Base-by-base conservation (phyloP, 2,329 filamentous ascomycete species). In the Fusarium dlaminii region DNA sequence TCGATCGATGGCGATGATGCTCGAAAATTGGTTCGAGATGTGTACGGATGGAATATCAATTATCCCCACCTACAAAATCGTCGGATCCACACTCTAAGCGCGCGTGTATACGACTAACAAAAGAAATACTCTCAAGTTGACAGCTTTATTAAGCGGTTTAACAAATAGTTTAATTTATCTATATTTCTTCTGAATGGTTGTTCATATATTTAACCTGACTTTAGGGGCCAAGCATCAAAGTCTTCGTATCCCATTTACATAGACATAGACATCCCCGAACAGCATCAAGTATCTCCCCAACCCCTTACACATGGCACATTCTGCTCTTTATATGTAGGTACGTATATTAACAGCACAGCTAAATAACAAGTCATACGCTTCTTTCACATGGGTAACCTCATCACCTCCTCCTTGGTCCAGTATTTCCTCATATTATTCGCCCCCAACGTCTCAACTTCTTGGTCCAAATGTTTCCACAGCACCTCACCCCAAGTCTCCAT, bases 341-440 rank as follows among this genome's bases (percentile, higher is more conserved):
- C 32, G 56, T 67, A 56, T 22, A 59, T 54, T 14, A 51, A 54
- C 30, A 68, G 36, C 22, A 57, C 30, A 68, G 36, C n/a, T 40
- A 27, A 67, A 67, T 27, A 63, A 58, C 29, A 61, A 24, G 24
- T 27, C 51, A 60, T 51, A 37, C 13, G 18, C 27, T 27, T 17
- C 32, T 27, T 14, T 82, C 80, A 95, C 85, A 95, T 94, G 2
- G 89, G 90, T 84, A 96, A 87, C 58, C 84, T 83, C 80, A 83
- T 85, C 82, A 98, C 91, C 86, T 98, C 95, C 52, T 93, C 90
- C 68, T 90, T 75, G 0, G 87, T 92, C 93, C 94, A 98, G 82
- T 93, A 95, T 82, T 87, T 90, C 75, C 94, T 87, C 95, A 98
- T 97, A 80, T 96, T 70, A 81, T 96, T 93, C 49, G 94, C 94